Evolutionary conservation across 257 asterid species (phyloP).

Genomic region (Buddleja alternifolia): DNA sequence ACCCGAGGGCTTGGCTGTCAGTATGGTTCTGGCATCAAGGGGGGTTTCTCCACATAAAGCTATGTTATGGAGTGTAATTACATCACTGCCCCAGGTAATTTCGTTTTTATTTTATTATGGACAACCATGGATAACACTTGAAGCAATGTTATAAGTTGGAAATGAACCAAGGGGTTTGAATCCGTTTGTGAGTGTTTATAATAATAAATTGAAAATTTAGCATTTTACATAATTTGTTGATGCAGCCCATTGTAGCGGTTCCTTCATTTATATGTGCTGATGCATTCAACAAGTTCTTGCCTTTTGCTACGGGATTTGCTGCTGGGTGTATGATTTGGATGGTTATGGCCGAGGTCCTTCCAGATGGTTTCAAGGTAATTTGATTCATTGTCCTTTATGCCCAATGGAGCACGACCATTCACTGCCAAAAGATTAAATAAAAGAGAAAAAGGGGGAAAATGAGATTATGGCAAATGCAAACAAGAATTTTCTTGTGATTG

Average conservation of each 20-base stretch:
- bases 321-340: conserved; percentile 99
- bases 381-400: neutral
- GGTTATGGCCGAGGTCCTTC: conserved; percentile 97
- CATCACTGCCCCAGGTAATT: conserved; percentile 93
- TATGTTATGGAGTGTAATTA: conserved; percentile 93
- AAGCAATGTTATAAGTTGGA: neutral
- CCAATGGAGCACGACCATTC: neutral
- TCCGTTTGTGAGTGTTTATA: neutral
- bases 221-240: conserved; percentile 29
- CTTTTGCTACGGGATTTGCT: conserved; percentile 98
- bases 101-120: neutral
- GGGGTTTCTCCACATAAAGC: conserved; percentile 99
- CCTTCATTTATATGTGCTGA: conserved; percentile 96
- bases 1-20: conserved; percentile 99
- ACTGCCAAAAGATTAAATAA: neutral
- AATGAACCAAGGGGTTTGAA: neutral
- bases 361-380: conserved; percentile 92
- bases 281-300: conserved; percentile 91
- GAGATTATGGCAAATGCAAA: neutral
- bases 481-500: neutral
- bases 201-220: conserved; percentile 25
- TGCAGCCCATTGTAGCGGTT: conserved; percentile 99
- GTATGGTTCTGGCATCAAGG: conserved; percentile 97
- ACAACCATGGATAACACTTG: conserved; percentile 1
- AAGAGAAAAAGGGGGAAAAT: neutral